A percentile compares a stretch with the other conserved stretches of the same genome.
Evolutionary conservation across 2,329 filamentous ascomycete genomes (phyloP).

Genomic region (Cordyceps tenuipes): DNA sequence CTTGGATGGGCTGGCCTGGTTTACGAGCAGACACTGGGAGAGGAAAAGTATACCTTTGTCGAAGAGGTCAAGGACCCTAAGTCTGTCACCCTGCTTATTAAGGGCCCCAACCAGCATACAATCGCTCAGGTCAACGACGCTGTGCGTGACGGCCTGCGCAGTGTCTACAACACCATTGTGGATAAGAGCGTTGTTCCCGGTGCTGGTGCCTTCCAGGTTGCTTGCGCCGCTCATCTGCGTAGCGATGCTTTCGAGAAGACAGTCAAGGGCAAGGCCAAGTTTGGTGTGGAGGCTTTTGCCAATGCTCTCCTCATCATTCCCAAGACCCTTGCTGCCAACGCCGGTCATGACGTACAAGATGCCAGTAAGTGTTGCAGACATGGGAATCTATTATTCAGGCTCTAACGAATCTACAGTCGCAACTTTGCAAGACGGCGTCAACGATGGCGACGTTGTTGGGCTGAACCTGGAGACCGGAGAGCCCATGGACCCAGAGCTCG

Average conservation of each 20-base stretch:
- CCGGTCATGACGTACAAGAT: slow-evolving; percentile 94
- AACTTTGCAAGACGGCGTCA: slow-evolving; percentile 74
- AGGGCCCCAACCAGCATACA: slow-evolving; percentile 93
- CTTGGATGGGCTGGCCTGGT: slow-evolving; percentile 95
- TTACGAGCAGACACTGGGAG: slow-evolving; percentile 93
- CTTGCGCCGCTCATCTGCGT: slow-evolving; percentile 78
- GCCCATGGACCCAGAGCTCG: slow-evolving; percentile 89
- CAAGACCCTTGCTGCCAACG: slow-evolving; percentile 94
- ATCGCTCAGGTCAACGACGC: slow-evolving; percentile 96
- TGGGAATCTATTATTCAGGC: neutral
- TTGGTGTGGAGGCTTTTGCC: slow-evolving; percentile 88
- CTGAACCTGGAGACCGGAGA: slow-evolving; percentile 80
- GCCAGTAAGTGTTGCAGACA: slow-evolving; percentile 54
- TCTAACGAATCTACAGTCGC: slow-evolving; percentile 52
- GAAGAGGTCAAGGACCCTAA: slow-evolving; percentile 99
- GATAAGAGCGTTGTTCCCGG: slow-evolving; percentile 92
- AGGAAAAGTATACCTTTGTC: slow-evolving; percentile 98
- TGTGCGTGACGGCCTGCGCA: slow-evolving; percentile 86
- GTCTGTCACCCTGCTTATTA: slow-evolving; percentile 94
- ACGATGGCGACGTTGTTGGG: slow-evolving; percentile 77
- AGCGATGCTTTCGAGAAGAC: slow-evolving; percentile 80
- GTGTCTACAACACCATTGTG: slow-evolving; percentile 99
- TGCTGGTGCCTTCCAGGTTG: slow-evolving; percentile 91
- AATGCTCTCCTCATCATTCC: slow-evolving; percentile 93
- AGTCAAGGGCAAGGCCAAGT: slow-evolving; percentile 97